phyloP scores from a whole-genome alignment of 805 yeast species.

The Cyberlindnera lachancei region DNA sequence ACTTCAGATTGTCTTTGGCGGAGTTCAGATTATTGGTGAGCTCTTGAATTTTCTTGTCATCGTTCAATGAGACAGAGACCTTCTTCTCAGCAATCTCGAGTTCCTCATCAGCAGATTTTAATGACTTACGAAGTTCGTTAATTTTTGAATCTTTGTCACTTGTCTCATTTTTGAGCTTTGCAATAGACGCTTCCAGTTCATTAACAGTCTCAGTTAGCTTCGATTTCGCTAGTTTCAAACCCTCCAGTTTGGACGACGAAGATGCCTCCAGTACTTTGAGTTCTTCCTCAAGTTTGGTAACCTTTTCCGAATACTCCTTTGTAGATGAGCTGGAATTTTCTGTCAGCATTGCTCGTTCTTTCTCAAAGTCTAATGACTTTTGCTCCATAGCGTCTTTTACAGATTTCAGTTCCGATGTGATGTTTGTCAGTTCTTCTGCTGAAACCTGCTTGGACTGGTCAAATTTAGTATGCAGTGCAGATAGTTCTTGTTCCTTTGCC shows the following conservation, averaged over 20 bases:
- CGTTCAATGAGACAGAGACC: no score
- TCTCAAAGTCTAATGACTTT: slow-evolving; percentile 39
- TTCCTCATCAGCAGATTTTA: no score
- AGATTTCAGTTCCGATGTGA: slow-evolving; percentile 24
- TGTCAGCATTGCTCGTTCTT: slow-evolving; percentile 39
- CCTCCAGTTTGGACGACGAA: slow-evolving; percentile 3
- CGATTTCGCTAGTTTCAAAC: slow-evolving; percentile 8
- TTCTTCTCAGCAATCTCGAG: neutral
- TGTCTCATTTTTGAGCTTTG: slow-evolving; percentile 3
- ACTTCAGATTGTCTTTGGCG: no score
- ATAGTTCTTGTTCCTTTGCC: slow-evolving; percentile 10
- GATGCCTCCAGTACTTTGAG: slow-evolving; percentile 11
- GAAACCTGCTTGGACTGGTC: slow-evolving; percentile 18
- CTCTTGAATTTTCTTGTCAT: no score
- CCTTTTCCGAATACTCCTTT: slow-evolving; percentile 40
- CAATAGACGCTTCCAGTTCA: slow-evolving; percentile 9
- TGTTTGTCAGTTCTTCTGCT: slow-evolving; percentile 13
- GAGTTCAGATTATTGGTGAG: no score
- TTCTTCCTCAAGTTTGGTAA: slow-evolving; percentile 34
- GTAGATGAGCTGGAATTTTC: slow-evolving; percentile 43
- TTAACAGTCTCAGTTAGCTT: slow-evolving; percentile 9
- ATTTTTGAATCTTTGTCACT: slow-evolving; percentile 2
- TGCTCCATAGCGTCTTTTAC: slow-evolving; percentile 29
- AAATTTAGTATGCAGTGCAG: slow-evolving; percentile 12
- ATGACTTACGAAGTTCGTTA: slow-evolving; percentile 3